Conservation (phyloP, 345 rosid species). For the Eucalyptus caleyi region DNA sequence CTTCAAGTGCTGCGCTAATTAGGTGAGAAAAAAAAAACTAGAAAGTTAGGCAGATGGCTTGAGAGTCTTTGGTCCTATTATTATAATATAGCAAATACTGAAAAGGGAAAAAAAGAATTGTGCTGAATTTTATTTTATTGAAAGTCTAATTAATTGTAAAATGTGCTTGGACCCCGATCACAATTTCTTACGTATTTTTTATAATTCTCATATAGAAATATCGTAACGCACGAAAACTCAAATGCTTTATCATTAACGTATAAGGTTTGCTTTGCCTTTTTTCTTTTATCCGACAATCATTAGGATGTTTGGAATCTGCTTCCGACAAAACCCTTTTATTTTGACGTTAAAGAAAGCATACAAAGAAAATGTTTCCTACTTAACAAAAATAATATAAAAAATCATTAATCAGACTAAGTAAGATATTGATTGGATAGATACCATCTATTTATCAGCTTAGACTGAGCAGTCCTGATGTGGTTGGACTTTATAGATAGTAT, state of each 20-base stretch:
- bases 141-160: not conserved
- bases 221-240: accelerated
- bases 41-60: not conserved
- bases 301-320: accelerated
- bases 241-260: not conserved
- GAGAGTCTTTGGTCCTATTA: not conserved
- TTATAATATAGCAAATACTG: not conserved
- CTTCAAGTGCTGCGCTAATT: not conserved
- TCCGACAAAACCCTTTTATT: not conserved
- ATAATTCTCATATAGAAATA: not conserved
- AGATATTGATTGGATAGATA: too few species aligned
- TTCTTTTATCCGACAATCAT: not conserved
- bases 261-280: accelerated
- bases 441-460: too few species aligned
- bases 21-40: not conserved
- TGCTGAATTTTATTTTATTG: not conserved
- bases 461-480: too few species aligned
- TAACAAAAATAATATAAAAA: not conserved
- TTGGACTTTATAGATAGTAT: too few species aligned
- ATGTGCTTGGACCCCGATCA: not conserved
- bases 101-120: not conserved
- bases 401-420: too few species aligned
- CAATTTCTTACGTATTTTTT: not conserved
- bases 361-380: not conserved
- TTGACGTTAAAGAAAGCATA: not conserved